Evolutionary conservation across 2,329 filamentous ascomycete species (phyloP), one percentile per base, ranked within the genome.

Genomic region (Scopulariopsis brevicaulis): DNA sequence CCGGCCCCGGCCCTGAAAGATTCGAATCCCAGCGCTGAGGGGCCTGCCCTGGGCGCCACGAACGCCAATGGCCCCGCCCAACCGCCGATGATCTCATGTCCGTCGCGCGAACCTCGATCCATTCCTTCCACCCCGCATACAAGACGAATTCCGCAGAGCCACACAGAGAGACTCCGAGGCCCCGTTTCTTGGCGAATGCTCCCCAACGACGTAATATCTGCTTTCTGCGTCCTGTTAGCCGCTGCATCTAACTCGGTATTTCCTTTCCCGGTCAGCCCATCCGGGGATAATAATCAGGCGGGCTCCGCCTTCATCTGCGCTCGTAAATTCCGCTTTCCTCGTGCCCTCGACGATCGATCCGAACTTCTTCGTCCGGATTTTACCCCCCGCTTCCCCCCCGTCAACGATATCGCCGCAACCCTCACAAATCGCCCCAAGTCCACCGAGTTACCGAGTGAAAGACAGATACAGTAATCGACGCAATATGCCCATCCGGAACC

Each of bases 401-500:
- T 7, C 6, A n/a, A 2, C 18, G 2, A 15, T 46, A 15, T 46
- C 40, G 10, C 14, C 18, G 14, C n/a, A 8, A n/a, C 40, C 6
- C 18, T 7, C 7, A 46, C 15, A 11, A 40, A 40, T n/a, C 6
- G 15, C n/a, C 7, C 40, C n/a, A n/a, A 15, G 40, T 18, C 18
- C 37, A n/a, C 18, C 15, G n/a, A 15, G 40, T n/a, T 46, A 46
- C 28, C 28, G 28, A 32, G 28, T 32, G 7, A 18, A 40, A 18
- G 12, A 7, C 34, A 14, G 40, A 46, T n/a, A 15, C n/a, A n/a
- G n/a, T 46, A 18, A n/a, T 18, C 48, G 53, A 43, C 58, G 53
- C 60, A 74, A 63, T 59, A 89, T 89, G 85, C 80, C 83, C 61
- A 87, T 90, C 67, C 84, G 87, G 64, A 90, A 90, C 70, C 84